Evolutionary conservation across 169 alveolate species (phyloP).

Genomic region (Eimeria mitis): DNA sequence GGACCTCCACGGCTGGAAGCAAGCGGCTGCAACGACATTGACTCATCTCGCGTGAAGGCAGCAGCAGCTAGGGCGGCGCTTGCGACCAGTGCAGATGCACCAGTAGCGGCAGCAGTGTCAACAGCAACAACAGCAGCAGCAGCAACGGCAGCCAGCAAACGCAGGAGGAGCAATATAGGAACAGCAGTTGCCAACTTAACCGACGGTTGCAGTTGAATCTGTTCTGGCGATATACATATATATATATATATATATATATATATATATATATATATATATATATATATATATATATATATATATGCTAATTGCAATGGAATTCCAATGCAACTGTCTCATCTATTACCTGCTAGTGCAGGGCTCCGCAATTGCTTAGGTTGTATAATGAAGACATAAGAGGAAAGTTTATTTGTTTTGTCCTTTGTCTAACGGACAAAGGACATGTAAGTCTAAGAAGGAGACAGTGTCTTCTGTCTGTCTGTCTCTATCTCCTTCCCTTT

Average conservation of each 20-base stretch:
- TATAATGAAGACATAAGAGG: not conserved
- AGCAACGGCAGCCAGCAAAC: not conserved
- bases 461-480: too few relatives aligned
- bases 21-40: not conserved
- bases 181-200: not conserved
- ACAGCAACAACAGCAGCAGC: not conserved
- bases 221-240: too few relatives aligned
- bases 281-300: too few relatives aligned
- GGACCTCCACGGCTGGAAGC: conserved; percentile 23
- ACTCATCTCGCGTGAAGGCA: conserved; percentile 17
- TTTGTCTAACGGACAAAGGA: not conserved
- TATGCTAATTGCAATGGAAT: not conserved
- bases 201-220: not conserved
- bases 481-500: not conserved
- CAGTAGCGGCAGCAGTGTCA: not conserved
- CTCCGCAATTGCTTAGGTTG: not conserved
- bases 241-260: too few relatives aligned
- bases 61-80: not conserved
- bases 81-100: not conserved
- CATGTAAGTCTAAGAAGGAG: not conserved
- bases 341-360: not conserved
- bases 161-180: not conserved
- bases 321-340: not conserved
- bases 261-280: too few relatives aligned
- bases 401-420: not conserved